Evolutionary conservation across 1,284 basidiomycete species (phyloP), one percentile per base, ranked within the genome.

Genomic region (Rhodotorula sp.): DNA sequence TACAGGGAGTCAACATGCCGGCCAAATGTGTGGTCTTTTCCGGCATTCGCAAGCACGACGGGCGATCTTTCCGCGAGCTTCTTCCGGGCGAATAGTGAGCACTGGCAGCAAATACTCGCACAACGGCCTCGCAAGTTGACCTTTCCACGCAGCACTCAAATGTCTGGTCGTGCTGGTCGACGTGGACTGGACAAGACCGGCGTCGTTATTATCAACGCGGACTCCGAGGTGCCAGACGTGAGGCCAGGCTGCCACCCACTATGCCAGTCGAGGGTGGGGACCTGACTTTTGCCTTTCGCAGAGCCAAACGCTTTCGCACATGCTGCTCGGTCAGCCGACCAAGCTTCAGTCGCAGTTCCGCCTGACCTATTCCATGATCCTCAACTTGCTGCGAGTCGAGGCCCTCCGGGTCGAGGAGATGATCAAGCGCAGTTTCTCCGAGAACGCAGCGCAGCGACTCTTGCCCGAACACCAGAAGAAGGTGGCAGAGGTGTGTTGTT

Each of bases 341-440:
- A 94, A 95, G 79, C 85, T 99, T n/a, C 87, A 89, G 60, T 98
- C 95, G 3, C 96, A 99, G 79, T 99, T 99, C 85, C 86, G 96
- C 62, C 84, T 99, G 73, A 99, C 96, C 1, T 99, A 99, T 83
- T 98, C 97, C 80, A 99, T 99, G 96, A 98, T 99, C 71, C 84
- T 99, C 70, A 99, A 99, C 79, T 82, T 99, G 55, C 85, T 99
- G 24, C 89, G 96, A 44, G 95, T 99, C 14, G 96, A 99, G 79
- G 94, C 96, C 3, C 84, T 99, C 48, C 87, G 89, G 73, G 96
- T 99, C 14, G 96, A 99, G 79, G 96, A 99, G 80, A 99, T 99
- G 96, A 99, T 99, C 81, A 99, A 99, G 82, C 86, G 96, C 49
- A 95, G 92, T 79, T 99, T 99, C 82, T 98, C 95, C 6, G 96